Conservation (phyloP, 2,329 filamentous ascomycete species). For the Aureobasidium uvarum region DNA sequence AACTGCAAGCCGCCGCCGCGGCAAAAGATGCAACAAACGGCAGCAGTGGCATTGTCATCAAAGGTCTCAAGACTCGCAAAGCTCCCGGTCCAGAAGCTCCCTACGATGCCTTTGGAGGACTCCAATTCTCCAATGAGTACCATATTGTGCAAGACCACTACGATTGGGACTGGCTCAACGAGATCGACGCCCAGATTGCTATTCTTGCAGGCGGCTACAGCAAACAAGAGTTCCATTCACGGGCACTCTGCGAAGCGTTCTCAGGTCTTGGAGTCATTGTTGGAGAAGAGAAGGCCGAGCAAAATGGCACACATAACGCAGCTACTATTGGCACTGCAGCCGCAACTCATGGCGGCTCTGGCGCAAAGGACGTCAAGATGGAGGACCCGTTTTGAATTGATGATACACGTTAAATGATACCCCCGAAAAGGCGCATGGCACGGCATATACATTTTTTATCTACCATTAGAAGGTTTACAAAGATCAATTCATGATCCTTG, state of each 20-base stretch:
- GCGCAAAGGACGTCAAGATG: slow-evolving; percentile 57
- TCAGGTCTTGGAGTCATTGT: slow-evolving; percentile 85
- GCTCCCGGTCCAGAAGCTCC: slow-evolving; percentile 65
- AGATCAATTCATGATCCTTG: neutral
- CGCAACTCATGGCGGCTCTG: slow-evolving; percentile 48
- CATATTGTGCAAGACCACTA: slow-evolving; percentile 70
- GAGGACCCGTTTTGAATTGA: slow-evolving; percentile 42
- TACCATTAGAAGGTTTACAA: neutral
- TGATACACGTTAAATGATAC: slow-evolving; percentile 29
- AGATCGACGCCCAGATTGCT: slow-evolving; percentile 62
- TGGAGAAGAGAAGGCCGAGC: slow-evolving; percentile 63
- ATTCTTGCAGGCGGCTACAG: slow-evolving; percentile 80
- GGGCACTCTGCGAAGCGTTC: slow-evolving; percentile 85
- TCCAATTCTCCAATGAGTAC: slow-evolving; percentile 63
- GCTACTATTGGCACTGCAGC: slow-evolving; percentile 35
- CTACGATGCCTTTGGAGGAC: slow-evolving; percentile 85
- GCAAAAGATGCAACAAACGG: slow-evolving; percentile 35
- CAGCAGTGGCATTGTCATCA: slow-evolving; percentile 59
- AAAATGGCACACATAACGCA: slow-evolving; percentile 41
- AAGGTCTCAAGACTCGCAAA: slow-evolving; percentile 69
- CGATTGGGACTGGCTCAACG: slow-evolving; percentile 70
- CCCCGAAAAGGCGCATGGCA: slow-evolving; percentile 21
- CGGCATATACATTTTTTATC: neutral
- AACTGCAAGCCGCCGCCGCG: slow-evolving; percentile 47
- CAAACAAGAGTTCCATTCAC: slow-evolving; percentile 73